Base-by-base conservation (phyloP, 164 flowering plant genomes). In the Vitis cinerea region DNA sequence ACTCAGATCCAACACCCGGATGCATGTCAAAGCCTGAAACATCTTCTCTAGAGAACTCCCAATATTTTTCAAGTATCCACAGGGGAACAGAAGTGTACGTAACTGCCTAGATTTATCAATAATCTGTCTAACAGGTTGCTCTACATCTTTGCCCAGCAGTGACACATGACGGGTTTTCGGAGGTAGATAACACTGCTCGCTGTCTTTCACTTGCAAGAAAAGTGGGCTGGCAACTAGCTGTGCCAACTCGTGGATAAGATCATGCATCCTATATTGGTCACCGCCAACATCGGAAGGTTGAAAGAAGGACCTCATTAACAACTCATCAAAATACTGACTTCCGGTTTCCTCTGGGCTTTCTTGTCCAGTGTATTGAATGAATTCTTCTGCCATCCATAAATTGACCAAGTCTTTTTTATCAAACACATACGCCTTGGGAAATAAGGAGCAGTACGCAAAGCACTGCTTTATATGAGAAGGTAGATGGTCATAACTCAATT, bases 181-280 rank as follows among this genome's bases (percentile, higher is more conserved):
- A 37, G 44, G 7, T 37, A 37, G 6, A 37, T 37, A 6, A 6
- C 44, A 37, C 7, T 37, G 4, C 44, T 37, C 7, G 44, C 44
- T 37, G 44, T 37, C 44, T 37, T 37, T 37, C 7, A 3, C 44
- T 37, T 6, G 44, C 44, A 3, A 37, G 44, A 37, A 37, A 37
- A 3, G 44, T 37, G 4, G 44, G 7, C 44, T 6, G 44, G 44
- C 2, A 0, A 37, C 44, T 37, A 37, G 44, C 44, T 37, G 44
- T 37, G 44, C 44, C 0, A 37, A 6, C 44, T 37, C 44, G 7
- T 37, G 44, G 6, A 37, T 37, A 27, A 69, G 66, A 70, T 60
- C 70, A 66, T 74, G 65, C 69, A 74, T 65, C 49, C 61, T 47
- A 52, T 47, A 58, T 23, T 37, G 51, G 14, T 48, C 70, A 7